A percentile compares a stretch with the other conserved stretches of the same genome.
phyloP scores from a whole-genome alignment of 164 flowering plant genomes.

The Echeveria elegans region DNA sequence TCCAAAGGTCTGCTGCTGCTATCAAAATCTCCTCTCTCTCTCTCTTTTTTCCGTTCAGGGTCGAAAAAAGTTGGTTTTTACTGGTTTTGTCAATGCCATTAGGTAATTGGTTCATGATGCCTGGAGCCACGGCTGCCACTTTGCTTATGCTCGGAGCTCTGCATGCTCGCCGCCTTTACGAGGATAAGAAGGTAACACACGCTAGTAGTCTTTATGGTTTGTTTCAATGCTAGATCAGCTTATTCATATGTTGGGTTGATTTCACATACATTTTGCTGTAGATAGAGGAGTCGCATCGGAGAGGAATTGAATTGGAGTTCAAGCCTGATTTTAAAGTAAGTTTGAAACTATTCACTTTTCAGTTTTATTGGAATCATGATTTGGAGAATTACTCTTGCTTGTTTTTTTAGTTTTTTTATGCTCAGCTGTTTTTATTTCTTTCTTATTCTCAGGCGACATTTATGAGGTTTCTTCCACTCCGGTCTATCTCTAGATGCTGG shows the following conservation, averaged over 20 bases:
- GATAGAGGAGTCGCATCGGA: conserved; percentile 74
- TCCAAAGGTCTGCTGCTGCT: conserved; percentile 30
- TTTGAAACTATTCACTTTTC: neutral
- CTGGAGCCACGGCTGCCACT: conserved; percentile 94
- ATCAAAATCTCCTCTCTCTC: too few relatives aligned
- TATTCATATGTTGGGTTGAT: neutral
- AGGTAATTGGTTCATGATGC: conserved; percentile 54
- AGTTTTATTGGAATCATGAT: neutral
- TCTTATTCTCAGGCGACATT: conserved; percentile 53
- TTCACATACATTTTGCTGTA: conserved; percentile 14
- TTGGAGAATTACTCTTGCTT: neutral
- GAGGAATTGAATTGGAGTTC: conserved; percentile 70
- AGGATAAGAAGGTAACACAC: conserved; percentile 63
- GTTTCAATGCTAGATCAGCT: neutral
- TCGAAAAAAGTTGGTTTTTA: neutral
- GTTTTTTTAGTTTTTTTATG: neutral
- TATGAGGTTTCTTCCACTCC: conserved; percentile 72
- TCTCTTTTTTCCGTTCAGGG: too few relatives aligned
- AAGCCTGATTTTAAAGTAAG: conserved; percentile 82
- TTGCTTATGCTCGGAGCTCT: conserved; percentile 47
- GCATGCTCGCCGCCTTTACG: conserved; percentile 71
- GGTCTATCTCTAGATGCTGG: conserved; percentile 81
- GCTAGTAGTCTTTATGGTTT: neutral
- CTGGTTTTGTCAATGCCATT: conserved; percentile 2
- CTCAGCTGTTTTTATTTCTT: conserved; percentile 4